These are phyloP conservation scores for Grifola frondosa DNA, from an alignment of 1,284 basidiomycete genomes.

Conservation along the genomic window DNA sequence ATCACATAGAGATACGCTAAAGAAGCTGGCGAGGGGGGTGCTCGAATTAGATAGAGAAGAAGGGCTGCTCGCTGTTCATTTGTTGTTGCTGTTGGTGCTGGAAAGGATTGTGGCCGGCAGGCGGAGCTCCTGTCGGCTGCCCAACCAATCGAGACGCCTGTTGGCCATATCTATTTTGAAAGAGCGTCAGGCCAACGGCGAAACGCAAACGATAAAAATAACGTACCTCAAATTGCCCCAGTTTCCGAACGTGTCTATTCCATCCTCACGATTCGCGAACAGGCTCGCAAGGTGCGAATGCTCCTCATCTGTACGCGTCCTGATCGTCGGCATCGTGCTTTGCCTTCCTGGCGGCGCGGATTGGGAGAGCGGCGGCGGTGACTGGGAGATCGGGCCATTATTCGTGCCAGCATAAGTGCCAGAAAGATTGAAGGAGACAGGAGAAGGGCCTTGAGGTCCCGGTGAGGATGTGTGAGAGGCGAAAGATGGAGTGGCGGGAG, in stretches of 20 bases:
- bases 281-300: slow-evolving; percentile 77
- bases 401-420: slow-evolving; percentile 53
- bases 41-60: slow-evolving; percentile 68
- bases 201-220: slow-evolving; percentile 1
- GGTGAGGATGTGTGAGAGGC: slow-evolving; percentile 20
- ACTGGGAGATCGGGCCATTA: too few relatives aligned
- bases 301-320: slow-evolving; percentile 45
- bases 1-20: too few relatives aligned
- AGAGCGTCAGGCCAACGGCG: neutral
- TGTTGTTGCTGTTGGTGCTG: slow-evolving; percentile 56
- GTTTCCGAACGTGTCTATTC: slow-evolving; percentile 94
- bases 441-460: slow-evolving; percentile 22
- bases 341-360: slow-evolving; percentile 27
- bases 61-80: slow-evolving; percentile 68
- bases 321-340: slow-evolving; percentile 18
- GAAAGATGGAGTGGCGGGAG: slow-evolving; percentile 14
- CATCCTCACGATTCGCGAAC: slow-evolving; percentile 82
- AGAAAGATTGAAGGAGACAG: slow-evolving; percentile 53
- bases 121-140: slow-evolving; percentile 56
- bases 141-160: slow-evolving; percentile 55
- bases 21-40: too few relatives aligned
- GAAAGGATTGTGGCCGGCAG: slow-evolving; percentile 70
- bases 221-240: slow-evolving; percentile 70
- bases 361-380: slow-evolving; percentile 32
- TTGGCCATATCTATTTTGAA: slow-evolving; percentile 57